These are phyloP conservation scores for Nematocida homosporus DNA, from an alignment of 371 early-diverging fungal species.

Conservation along the genomic window DNA sequence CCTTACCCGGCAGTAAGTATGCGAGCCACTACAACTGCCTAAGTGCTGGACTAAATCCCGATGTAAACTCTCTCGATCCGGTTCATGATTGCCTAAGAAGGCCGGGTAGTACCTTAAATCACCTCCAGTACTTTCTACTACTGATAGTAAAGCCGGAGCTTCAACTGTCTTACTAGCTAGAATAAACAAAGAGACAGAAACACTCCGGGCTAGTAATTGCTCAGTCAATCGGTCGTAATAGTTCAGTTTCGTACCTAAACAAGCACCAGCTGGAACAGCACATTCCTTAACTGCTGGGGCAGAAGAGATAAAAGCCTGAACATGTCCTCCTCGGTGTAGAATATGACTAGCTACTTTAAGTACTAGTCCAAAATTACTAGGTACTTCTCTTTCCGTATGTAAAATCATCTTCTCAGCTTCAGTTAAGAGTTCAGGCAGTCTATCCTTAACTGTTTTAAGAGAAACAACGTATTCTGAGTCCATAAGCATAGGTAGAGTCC, in stretches of 20 bases:
- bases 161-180: conserved; percentile 82
- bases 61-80: conserved; percentile 79
- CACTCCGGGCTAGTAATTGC: conserved; percentile 80
- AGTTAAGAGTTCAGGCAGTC: background rate
- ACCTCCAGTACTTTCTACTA: conserved; percentile 85
- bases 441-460: conserved; percentile 24
- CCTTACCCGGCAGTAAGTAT: conserved; percentile 87
- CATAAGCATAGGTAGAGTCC: conserved; percentile 42
- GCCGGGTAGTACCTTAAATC: conserved; percentile 84
- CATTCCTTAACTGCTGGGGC: conserved; percentile 58
- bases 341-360: conserved; percentile 44
- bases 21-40: conserved; percentile 77
- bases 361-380: conserved; percentile 60
- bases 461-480: conserved; percentile 28
- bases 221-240: conserved; percentile 89
- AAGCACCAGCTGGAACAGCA: conserved; percentile 1
- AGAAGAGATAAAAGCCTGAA: conserved; percentile 57
- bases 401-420: conserved; percentile 37
- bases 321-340: conserved; percentile 52
- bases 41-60: conserved; percentile 79
- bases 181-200: conserved; percentile 83
- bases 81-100: conserved; percentile 77
- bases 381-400: conserved; percentile 23
- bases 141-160: conserved; percentile 75
- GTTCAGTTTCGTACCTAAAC: background rate